These are phyloP conservation scores for Trichosanthes truncata DNA, from an alignment of 306 rosid species.

Conservation along the genomic window DNA sequence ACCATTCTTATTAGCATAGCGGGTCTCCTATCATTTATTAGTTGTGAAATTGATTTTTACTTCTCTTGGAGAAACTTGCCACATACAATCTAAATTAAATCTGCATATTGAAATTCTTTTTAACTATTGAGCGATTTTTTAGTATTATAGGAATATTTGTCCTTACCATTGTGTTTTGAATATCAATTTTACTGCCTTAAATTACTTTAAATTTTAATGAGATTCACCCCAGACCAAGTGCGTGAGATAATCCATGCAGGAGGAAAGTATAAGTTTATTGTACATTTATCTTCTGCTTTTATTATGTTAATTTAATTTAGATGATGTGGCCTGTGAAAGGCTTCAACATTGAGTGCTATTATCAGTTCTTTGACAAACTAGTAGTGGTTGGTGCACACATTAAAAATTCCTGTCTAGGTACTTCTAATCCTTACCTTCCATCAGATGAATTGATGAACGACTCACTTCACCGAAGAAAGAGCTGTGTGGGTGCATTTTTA, in stretches of 20 bases:
- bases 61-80: neutral
- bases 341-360: neutral
- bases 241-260: neutral
- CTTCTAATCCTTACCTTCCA: slow-evolving; percentile 36
- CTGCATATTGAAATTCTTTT: neutral
- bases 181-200: neutral
- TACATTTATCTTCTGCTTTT: neutral
- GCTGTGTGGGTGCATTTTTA: slow-evolving; percentile 41
- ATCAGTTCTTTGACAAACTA: neutral
- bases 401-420: slow-evolving; percentile 10
- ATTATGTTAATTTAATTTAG: neutral
- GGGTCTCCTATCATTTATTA: neutral
- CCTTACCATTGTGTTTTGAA: neutral
- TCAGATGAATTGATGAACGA: slow-evolving; percentile 16
- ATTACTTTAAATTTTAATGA: neutral
- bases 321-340: neutral
- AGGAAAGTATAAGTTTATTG: neutral
- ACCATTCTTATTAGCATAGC: neutral
- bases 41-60: neutral
- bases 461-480: slow-evolving; percentile 23
- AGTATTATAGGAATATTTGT: neutral
- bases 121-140: neutral
- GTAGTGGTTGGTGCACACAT: neutral
- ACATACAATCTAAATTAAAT: neutral
- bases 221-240: neutral